Evolutionary conservation across 257 asterid genomes (phyloP), one percentile per base, ranked within the genome.

Genomic region (Solanum clarkiae): DNA sequence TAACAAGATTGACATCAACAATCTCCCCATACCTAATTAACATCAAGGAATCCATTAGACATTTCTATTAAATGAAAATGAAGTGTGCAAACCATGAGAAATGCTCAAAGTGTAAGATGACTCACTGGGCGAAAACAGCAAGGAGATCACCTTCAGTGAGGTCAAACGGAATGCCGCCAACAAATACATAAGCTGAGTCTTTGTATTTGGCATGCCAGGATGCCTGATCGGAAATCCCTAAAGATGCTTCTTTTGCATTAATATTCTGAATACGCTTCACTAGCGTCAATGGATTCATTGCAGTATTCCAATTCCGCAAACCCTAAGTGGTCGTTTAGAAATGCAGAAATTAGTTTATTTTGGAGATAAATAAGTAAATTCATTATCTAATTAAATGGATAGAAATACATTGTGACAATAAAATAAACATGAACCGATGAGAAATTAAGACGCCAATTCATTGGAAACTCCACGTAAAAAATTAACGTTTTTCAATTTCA

Each of bases 141-240:
- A 97, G 95, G 81, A 97, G 93, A 89, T 97, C 99, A 65, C 99
- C 99, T 92, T 97, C 99, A 7, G 98, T 95, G 82, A 97, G 95
- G 75, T 97, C 98, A 66, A 91, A 97, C 7, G 99, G 95, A 75
- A 97, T 80, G 57, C 99, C 99, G 0, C 99, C 99, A 53, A 91
- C 90, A 77, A 87, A 97, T 85, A 97, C 93, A 84, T 97, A 97
- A 87, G 98, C 98, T 15, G 98, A 95, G 32, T 95, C 99, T 88
- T 89, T 96, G 85, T 96, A 96, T 80, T 91, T 95, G n/a, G 94
- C 94, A 84, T 96, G 99, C 99, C 99, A 96, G 1, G 99, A 96
- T 7, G 98, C 99, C 44, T 89, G 91, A 20, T 96, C 99, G 0
- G 98, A 95, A 74, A 96, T 89, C 44, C 98, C 98, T 69, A 97